These are phyloP conservation scores for Agarophyton chilense DNA, from an alignment of 23 red algal genomes.

Conservation along the genomic window DNA sequence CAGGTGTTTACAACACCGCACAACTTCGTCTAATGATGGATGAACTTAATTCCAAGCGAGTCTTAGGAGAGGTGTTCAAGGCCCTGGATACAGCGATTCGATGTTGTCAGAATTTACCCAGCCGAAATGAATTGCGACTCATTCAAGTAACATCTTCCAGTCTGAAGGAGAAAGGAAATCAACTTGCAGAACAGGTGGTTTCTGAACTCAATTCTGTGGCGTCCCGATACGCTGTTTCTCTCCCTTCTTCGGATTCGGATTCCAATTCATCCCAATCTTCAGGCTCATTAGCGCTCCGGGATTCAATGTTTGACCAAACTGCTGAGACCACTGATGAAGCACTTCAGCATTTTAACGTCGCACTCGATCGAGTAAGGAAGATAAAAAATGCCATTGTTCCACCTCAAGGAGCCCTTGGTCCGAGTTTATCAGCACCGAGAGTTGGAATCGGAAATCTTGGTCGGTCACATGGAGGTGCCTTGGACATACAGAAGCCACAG, in stretches of 20 bases:
- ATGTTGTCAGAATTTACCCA: conserved; percentile 12
- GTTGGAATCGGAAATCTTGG: neutral
- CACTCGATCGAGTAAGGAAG: conserved; percentile 47
- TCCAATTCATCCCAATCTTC: conserved; percentile 20
- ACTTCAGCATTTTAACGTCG: conserved; percentile 51
- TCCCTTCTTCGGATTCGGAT: conserved; percentile 24
- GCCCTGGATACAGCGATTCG: conserved; percentile 40
- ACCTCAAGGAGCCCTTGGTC: conserved; percentile 7
- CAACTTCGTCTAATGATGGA: neutral
- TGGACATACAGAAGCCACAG: conserved; percentile 77
- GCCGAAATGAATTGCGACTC: conserved; percentile 8
- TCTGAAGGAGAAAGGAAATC: conserved; percentile 10
- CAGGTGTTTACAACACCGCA: neutral
- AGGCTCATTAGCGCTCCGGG: conserved; percentile 2
- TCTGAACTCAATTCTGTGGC: conserved; percentile 17
- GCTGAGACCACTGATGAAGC: conserved; percentile 61
- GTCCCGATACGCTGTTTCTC: conserved; percentile 33
- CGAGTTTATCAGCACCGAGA: neutral
- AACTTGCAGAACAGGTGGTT: neutral
- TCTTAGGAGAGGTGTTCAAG: neutral
- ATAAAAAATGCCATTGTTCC: conserved; percentile 55
- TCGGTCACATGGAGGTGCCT: neutral
- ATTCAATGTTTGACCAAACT: conserved; percentile 41
- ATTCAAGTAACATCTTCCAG: conserved; percentile 5
- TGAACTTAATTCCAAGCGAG: neutral